Percentiles rank a stretch among this genome's conserved stretches.
Evolutionary conservation across 1,284 basidiomycete genomes (phyloP).

Genomic region (Sphagnurus paluster): DNA sequence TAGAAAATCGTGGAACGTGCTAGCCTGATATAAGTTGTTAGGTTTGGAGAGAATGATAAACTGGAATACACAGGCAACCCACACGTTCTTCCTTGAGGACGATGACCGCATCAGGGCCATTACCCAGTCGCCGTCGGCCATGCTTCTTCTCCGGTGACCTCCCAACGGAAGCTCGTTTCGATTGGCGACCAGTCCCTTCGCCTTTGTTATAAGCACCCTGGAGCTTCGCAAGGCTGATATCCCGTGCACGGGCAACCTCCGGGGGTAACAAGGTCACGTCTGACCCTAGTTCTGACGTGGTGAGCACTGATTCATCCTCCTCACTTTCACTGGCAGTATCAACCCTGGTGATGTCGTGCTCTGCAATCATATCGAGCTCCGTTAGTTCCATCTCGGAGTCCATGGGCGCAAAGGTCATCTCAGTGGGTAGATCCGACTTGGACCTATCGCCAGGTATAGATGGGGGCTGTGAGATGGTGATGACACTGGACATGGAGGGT

Average conservation of each 20-base stretch:
- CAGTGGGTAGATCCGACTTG: slow-evolving; percentile 41
- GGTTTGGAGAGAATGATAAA: not conserved
- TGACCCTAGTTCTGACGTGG: slow-evolving; percentile 34
- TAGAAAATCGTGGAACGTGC: slow-evolving; percentile 83
- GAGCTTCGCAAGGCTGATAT: slow-evolving; percentile 48
- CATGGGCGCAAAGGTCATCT: slow-evolving; percentile 58
- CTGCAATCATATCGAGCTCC: slow-evolving; percentile 41
- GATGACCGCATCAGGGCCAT: slow-evolving; percentile 72
- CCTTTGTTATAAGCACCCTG: slow-evolving; percentile 26
- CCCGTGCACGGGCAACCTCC: slow-evolving; percentile 36
- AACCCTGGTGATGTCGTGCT: slow-evolving; percentile 26
- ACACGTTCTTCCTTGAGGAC: slow-evolving; percentile 82
- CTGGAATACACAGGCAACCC: slow-evolving; percentile 16
- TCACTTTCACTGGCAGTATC: slow-evolving; percentile 25
- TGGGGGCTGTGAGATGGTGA: slow-evolving; percentile 77
- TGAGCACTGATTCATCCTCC: slow-evolving; percentile 27
- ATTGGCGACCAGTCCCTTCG: slow-evolving; percentile 11
- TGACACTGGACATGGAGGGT: slow-evolving; percentile 74
- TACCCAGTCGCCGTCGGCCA: slow-evolving; percentile 40
- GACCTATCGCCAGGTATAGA: slow-evolving; percentile 48
- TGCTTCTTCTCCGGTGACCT: slow-evolving; percentile 26
- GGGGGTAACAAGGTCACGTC: slow-evolving; percentile 23
- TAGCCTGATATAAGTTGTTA: slow-evolving; percentile 46
- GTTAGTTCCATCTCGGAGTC: slow-evolving; percentile 51
- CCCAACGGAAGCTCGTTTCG: slow-evolving; percentile 16